phyloP scores from a whole-genome alignment of 345 rosid species.

The Limnanthes douglasii region DNA sequence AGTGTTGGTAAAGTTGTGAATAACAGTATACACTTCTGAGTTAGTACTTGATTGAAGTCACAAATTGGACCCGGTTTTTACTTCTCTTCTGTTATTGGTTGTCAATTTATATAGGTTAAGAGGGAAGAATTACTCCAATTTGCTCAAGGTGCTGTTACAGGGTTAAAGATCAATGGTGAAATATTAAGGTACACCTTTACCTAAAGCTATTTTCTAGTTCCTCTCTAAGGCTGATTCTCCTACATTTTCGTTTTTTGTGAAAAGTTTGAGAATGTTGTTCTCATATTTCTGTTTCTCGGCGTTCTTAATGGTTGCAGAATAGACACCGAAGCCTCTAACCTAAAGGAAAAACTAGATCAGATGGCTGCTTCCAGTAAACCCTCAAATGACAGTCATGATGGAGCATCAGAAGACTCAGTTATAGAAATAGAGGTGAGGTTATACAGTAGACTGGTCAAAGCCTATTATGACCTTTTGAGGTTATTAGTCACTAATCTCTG shows the following conservation, averaged over 20 bases:
- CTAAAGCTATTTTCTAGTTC: neutral
- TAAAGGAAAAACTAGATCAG: slow-evolving; percentile 51
- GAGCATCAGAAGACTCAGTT: slow-evolving; percentile 26
- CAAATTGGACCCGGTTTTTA: too few species aligned
- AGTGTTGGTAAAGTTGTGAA: slow-evolving; percentile 50
- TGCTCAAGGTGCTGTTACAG: slow-evolving; percentile 79
- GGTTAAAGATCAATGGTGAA: slow-evolving; percentile 63
- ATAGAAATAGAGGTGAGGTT: slow-evolving; percentile 37
- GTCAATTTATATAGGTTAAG: slow-evolving; percentile 33
- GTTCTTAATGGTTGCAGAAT: slow-evolving; percentile 55
- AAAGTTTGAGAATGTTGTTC: slow-evolving; percentile 6
- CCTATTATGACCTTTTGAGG: too few species aligned
- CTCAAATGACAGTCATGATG: slow-evolving; percentile 18
- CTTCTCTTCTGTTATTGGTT: slow-evolving; percentile 1
- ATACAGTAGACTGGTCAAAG: too few species aligned
- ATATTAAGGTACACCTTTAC: slow-evolving; percentile 39
- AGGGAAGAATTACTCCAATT: slow-evolving; percentile 79
- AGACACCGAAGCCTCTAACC: slow-evolving; percentile 57
- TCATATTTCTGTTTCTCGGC: slow-evolving; percentile 14
- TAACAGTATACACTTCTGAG: too few species aligned
- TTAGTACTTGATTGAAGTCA: too few species aligned
- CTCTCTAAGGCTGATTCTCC: too few species aligned
- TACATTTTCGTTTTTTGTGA: too few species aligned
- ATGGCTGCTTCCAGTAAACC: slow-evolving; percentile 18
- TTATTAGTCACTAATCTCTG: slow-evolving; percentile 1